These are phyloP conservation scores for Microbotryum saponariae DNA, from an alignment of 1,284 basidiomycete species.

Conservation along the genomic window DNA sequence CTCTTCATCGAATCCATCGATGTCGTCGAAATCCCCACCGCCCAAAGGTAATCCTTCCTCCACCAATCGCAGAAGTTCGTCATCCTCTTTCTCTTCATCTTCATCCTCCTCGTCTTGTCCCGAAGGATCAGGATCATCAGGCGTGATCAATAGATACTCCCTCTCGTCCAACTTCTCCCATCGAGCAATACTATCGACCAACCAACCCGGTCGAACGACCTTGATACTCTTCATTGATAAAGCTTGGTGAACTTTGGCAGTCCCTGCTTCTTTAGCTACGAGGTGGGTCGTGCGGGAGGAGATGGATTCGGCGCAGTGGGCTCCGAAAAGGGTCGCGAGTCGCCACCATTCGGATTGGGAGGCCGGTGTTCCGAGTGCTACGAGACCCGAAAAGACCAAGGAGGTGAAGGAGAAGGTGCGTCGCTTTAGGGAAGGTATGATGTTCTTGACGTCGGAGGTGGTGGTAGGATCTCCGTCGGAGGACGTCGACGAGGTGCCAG, in stretches of 20 bases:
- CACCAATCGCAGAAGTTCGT: not conserved
- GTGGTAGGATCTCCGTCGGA: not conserved
- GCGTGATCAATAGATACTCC: not conserved
- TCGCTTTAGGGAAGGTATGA: conserved; percentile 72
- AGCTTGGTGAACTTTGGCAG: conserved; percentile 80
- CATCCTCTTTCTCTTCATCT: not conserved
- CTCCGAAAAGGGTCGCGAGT: conserved; percentile 79
- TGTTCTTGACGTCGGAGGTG: conserved; percentile 48
- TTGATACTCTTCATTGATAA: conserved; percentile 57
- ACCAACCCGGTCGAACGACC: conserved; percentile 82
- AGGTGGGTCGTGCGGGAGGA: conserved; percentile 72
- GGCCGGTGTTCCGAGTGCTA: conserved; percentile 59
- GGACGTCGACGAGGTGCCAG: conserved; percentile 38
- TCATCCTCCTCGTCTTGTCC: not conserved
- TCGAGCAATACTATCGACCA: conserved; percentile 66
- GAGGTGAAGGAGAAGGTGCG: conserved; percentile 67
- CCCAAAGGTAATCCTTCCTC: too few species aligned
- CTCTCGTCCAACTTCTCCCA: conserved; percentile 23
- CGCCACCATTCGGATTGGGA: conserved; percentile 74
- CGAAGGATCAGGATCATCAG: not conserved
- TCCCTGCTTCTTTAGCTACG: conserved; percentile 81
- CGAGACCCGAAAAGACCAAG: conserved; percentile 86
- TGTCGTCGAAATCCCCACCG: not conserved
- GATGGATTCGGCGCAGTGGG: conserved; percentile 64
- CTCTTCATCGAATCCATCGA: conserved; percentile 18